phyloP scores from a whole-genome alignment of 129 eudicot species.

The Escallonia herrerae region DNA sequence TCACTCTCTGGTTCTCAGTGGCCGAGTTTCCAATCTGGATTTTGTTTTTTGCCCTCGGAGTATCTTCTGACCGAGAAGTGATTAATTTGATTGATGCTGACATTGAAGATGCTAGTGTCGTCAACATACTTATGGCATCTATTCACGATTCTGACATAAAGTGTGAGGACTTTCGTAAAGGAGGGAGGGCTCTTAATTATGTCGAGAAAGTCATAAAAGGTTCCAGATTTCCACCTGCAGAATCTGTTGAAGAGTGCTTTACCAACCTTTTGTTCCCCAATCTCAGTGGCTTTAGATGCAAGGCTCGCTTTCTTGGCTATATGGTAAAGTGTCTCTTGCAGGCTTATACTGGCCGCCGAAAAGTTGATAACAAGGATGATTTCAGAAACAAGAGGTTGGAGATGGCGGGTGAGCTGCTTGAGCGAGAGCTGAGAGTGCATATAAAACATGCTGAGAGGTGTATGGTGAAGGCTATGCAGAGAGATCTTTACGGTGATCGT shows the following conservation, averaged over 20 bases:
- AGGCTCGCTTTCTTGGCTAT: slow-evolving; percentile 75
- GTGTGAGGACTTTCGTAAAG: slow-evolving; percentile 54
- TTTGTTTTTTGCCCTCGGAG: slow-evolving; percentile 82
- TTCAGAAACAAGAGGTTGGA: slow-evolving; percentile 85
- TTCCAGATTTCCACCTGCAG: slow-evolving; percentile 67
- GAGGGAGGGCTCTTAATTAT: slow-evolving; percentile 34
- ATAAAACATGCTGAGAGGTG: slow-evolving; percentile 75
- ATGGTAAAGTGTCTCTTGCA: slow-evolving; percentile 81
- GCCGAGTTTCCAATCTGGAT: slow-evolving; percentile 75
- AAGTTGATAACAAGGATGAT: slow-evolving; percentile 78
- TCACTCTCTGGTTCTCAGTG: slow-evolving; percentile 45
- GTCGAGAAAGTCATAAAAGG: slow-evolving; percentile 31
- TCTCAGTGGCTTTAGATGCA: slow-evolving; percentile 40
- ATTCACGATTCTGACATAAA: slow-evolving; percentile 71
- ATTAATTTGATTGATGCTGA: slow-evolving; percentile 55
- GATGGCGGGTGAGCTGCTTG: slow-evolving; percentile 80
- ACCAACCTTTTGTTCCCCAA: slow-evolving; percentile 48
- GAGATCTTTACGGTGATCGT: slow-evolving; percentile 71
- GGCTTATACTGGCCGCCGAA: slow-evolving; percentile 65
- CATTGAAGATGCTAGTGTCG: slow-evolving; percentile 40
- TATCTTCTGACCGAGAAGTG: slow-evolving; percentile 59
- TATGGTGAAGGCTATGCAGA: slow-evolving; percentile 73
- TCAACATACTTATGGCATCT: slow-evolving; percentile 63
- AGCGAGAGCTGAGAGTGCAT: slow-evolving; percentile 68
- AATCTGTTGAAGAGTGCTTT: slow-evolving; percentile 50